phyloP scores from a whole-genome alignment of 345 rosid species.

The Xanthoceras sorbifolium region DNA sequence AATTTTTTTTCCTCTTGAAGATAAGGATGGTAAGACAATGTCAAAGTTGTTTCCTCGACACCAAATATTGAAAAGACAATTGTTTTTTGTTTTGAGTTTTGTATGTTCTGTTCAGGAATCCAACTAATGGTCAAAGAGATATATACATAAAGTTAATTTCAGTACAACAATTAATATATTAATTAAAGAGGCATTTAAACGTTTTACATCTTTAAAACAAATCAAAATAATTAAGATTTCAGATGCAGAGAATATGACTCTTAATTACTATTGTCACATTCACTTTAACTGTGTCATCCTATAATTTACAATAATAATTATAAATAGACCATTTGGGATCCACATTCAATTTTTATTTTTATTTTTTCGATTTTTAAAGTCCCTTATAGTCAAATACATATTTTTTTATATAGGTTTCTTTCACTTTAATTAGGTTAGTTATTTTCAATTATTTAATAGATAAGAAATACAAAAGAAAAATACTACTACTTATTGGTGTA shows the following conservation, averaged over 20 bases:
- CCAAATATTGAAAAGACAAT: neutral
- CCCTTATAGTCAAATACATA: neutral
- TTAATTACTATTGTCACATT: neutral
- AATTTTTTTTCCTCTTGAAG: conserved; percentile 6
- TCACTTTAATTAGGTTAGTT: neutral
- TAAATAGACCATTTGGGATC: no score
- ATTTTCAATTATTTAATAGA: neutral
- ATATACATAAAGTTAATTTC: no score
- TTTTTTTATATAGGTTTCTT: neutral
- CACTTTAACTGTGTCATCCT: neutral
- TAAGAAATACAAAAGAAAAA: no score
- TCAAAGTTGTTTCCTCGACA: conserved; percentile 5
- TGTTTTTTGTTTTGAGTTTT: neutral
- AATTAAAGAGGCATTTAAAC: neutral
- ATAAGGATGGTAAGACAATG: neutral
- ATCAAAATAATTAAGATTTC: no score
- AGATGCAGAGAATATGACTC: neutral
- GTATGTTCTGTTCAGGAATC: neutral
- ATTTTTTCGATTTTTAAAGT: neutral
- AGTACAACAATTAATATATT: no score
- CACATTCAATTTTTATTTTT: no score
- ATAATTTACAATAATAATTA: no score
- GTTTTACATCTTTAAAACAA: no score
- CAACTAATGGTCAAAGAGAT: neutral
- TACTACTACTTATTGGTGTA: no score